Conservation (phyloP, 2,329 filamentous ascomycete species). For the Coniosporium tulheliwenetii region DNA sequence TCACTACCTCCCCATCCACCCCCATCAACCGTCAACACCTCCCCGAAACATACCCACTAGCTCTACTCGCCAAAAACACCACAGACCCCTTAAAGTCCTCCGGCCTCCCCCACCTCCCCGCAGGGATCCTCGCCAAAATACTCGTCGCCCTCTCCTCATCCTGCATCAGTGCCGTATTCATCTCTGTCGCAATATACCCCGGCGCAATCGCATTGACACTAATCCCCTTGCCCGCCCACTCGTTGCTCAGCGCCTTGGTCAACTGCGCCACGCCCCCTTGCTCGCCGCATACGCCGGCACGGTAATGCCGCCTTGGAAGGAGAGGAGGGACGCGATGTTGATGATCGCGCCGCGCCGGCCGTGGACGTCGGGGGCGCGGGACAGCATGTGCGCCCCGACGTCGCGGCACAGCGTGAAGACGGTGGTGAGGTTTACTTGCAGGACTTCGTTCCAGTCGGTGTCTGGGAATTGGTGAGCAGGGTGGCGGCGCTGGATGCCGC, state of each 20-base stretch:
- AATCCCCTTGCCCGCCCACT: conserved; percentile 68
- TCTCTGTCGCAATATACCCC: conserved; percentile 85
- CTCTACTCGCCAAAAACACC: conserved; percentile 61
- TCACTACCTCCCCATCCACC: conserved; percentile 73
- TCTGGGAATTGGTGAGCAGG: conserved; percentile 61
- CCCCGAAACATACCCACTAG: conserved; percentile 68
- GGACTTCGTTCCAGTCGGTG: conserved; percentile 61
- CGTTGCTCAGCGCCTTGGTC: conserved; percentile 73
- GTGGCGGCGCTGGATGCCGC: conserved; percentile 70
- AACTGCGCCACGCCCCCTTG: conserved; percentile 78
- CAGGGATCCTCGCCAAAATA: conserved; percentile 69
- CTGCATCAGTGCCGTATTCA: conserved; percentile 72
- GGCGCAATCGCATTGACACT: conserved; percentile 82
- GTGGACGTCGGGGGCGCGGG: conserved; percentile 29
- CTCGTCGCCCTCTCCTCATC: conserved; percentile 53
- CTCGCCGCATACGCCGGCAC: conserved; percentile 77
- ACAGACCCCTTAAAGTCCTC: conserved; percentile 79
- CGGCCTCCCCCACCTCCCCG: conserved; percentile 65
- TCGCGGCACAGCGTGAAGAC: conserved; percentile 69
- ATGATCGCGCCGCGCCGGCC: conserved; percentile 57
- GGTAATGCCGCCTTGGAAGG: conserved; percentile 75
- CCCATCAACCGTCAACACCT: conserved; percentile 77
- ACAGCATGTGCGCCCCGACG: conserved; percentile 64
- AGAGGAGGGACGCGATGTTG: conserved; percentile 69
- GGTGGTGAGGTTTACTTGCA: conserved; percentile 74